A percentile compares a stretch with the other conserved stretches of the same genome.
Conservation (phyloP, 208 protist genomes). For the Novymonas esmeraldas region DNA sequence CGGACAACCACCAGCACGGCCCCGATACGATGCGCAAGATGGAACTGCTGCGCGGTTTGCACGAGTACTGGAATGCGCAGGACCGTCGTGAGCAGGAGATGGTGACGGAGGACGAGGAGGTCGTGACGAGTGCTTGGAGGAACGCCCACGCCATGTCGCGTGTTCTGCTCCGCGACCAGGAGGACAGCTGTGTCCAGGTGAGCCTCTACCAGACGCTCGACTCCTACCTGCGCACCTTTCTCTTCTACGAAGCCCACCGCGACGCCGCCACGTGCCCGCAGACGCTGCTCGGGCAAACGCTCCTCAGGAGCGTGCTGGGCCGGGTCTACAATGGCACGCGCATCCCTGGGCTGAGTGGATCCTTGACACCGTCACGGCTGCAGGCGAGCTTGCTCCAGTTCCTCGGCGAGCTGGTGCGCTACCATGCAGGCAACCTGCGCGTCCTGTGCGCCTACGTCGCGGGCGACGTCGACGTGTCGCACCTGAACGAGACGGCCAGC, state of each 20-base stretch:
- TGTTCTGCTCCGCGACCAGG: conserved; percentile 37
- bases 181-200: conserved; percentile 73
- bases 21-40: conserved; percentile 82
- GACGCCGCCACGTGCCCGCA: conserved; percentile 34
- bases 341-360: conserved; percentile 54
- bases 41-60: conserved; percentile 73
- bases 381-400: conserved; percentile 59
- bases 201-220: conserved; percentile 73
- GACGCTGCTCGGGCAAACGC: conserved; percentile 40
- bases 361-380: conserved; percentile 54
- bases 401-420: conserved; percentile 72
- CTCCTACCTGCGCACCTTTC: conserved; percentile 69
- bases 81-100: conserved; percentile 67
- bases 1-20: conserved; percentile 70
- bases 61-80: conserved; percentile 87
- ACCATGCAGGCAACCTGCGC: conserved; percentile 63
- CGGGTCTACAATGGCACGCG: conserved; percentile 84
- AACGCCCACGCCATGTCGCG: conserved; percentile 54
- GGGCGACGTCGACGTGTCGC: conserved; percentile 31
- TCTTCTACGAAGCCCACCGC: conserved; percentile 31
- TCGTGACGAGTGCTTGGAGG: conserved; percentile 5
- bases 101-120: conserved; percentile 38
- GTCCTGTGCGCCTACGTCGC: conserved; percentile 53
- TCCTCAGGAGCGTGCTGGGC: conserved; percentile 59
- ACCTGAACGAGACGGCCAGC: conserved; percentile 51